Evolutionary conservation across 805 yeast species (phyloP).

Genomic region (Zygoascus tannicola): DNA sequence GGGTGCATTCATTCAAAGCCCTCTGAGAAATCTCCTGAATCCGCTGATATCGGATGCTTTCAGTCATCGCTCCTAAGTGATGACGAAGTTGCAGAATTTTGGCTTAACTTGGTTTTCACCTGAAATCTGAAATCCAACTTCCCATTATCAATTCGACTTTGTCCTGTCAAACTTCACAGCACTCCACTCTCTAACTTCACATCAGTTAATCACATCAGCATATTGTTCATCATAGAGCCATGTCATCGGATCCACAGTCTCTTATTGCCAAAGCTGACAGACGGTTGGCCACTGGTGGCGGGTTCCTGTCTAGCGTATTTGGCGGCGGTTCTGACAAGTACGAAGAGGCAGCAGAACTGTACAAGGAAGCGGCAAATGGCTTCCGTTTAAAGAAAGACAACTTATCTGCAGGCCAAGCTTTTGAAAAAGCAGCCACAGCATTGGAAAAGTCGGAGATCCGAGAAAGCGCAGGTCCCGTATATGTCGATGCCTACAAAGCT

Average conservation of each 20-base stretch:
- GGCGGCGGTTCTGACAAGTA: constrained; percentile 55
- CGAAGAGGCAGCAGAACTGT: constrained; percentile 91
- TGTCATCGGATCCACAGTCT: constrained; percentile 21
- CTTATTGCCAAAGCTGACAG: constrained; percentile 46
- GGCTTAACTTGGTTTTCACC: too few relatives aligned
- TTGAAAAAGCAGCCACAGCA: constrained; percentile 75
- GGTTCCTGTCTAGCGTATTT: constrained; percentile 36
- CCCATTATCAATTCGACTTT: too few relatives aligned
- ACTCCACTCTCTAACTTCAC: too few relatives aligned
- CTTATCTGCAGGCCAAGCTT: constrained; percentile 68
- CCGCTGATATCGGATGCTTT: constrained; percentile 38
- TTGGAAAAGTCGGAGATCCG: constrained; percentile 66
- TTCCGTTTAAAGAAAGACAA: constrained; percentile 66
- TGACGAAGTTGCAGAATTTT: too few relatives aligned
- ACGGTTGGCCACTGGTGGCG: constrained; percentile 53
- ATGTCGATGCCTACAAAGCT: constrained; percentile 84
- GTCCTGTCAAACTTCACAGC: too few relatives aligned
- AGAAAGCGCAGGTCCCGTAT: constrained; percentile 86
- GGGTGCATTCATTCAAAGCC: constrained; percentile 47
- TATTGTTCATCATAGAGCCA: not conserved
- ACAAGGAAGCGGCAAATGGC: constrained; percentile 86
- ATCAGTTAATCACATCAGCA: not conserved
- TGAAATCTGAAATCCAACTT: too few relatives aligned
- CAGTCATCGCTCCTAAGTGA: not conserved
- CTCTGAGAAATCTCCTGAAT: constrained; percentile 41